A percentile compares a stretch with the other conserved stretches of the same genome.
Conservation (phyloP, 2,329 filamentous ascomycete species). For the Neonectria neomacrospora region DNA sequence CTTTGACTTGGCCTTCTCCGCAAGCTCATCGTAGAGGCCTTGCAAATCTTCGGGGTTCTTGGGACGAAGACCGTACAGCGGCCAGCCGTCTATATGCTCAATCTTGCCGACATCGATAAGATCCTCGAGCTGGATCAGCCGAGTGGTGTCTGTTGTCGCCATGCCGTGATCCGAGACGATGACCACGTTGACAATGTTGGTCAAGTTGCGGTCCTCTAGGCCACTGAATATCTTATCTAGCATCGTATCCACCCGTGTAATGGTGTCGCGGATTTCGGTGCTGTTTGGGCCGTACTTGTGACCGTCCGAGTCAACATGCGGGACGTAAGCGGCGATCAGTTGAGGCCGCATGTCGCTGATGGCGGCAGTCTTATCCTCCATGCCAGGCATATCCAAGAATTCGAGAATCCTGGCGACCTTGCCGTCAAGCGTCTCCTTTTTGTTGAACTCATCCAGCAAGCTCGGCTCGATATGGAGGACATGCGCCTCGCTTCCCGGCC, state of each 20-base stretch:
- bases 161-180: constrained; percentile 99
- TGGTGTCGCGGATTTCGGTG: constrained; percentile 85
- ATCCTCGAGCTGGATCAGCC: constrained; percentile 91
- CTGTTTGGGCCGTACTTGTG: constrained; percentile 94
- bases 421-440: constrained; percentile 74
- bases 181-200: constrained; percentile 89
- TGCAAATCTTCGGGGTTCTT: constrained; percentile 75
- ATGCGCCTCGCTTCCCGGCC: constrained; percentile 94
- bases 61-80: constrained; percentile 86
- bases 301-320: constrained; percentile 87
- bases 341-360: constrained; percentile 76
- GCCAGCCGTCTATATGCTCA: constrained; percentile 93
- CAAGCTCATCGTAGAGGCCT: constrained; percentile 71
- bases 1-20: constrained; percentile 67
- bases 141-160: constrained; percentile 86
- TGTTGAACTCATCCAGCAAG: constrained; percentile 87
- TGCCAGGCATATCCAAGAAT: constrained; percentile 85
- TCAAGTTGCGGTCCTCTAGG: constrained; percentile 84
- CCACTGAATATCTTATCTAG: constrained; percentile 80
- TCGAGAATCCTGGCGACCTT: constrained; percentile 85
- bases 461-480: constrained; percentile 79
- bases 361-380: constrained; percentile 65
- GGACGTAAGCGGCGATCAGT: constrained; percentile 93
- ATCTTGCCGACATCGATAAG: constrained; percentile 82
- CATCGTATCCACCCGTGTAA: constrained; percentile 84